phyloP scores from a whole-genome alignment of 352 stramenopile genomes.

The Halophytophthora polymorphica region DNA sequence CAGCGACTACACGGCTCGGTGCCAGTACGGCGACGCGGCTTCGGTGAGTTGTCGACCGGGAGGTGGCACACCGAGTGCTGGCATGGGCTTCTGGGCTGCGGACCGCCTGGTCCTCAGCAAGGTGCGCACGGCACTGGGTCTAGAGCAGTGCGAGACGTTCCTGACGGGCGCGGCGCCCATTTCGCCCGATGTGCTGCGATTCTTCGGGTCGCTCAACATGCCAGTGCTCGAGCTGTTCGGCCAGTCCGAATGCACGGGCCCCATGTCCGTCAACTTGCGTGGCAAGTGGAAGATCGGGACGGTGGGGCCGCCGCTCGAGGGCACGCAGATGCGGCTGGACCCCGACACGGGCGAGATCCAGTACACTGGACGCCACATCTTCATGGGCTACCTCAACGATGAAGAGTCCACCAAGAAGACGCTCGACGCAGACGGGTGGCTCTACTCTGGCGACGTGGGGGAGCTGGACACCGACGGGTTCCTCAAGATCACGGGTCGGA shows the following conservation, averaged over 20 bases:
- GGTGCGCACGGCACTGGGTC: conserved; percentile 67
- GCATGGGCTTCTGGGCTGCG: conserved; percentile 72
- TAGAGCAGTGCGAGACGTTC: conserved; percentile 80
- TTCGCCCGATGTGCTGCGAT: conserved; percentile 58
- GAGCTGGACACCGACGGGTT: conserved; percentile 86
- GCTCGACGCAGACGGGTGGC: conserved; percentile 77
- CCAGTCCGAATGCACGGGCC: conserved; percentile 90
- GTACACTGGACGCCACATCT: conserved; percentile 65
- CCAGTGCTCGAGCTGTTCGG: conserved; percentile 91
- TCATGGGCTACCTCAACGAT: conserved; percentile 74
- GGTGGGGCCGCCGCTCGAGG: conserved; percentile 61
- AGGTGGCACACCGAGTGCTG: conserved; percentile 42
- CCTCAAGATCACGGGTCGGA: conserved; percentile 88
- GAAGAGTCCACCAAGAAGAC: conserved; percentile 56
- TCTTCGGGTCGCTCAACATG: conserved; percentile 93
- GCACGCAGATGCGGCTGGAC: conserved; percentile 49
- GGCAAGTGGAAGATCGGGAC: conserved; percentile 87
- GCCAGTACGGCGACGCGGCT: conserved; percentile 68
- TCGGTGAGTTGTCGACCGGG: too few species aligned
- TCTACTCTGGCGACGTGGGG: conserved; percentile 90
- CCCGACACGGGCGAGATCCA: conserved; percentile 49
- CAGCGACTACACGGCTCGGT: conserved; percentile 47
- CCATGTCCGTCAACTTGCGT: conserved; percentile 64
- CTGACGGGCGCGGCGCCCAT: conserved; percentile 84
- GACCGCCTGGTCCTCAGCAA: conserved; percentile 83